Percentiles rank a stretch among this genome's conserved stretches.
Evolutionary conservation across 257 asterid species (phyloP).

Genomic region (Nicotiana undulata): DNA sequence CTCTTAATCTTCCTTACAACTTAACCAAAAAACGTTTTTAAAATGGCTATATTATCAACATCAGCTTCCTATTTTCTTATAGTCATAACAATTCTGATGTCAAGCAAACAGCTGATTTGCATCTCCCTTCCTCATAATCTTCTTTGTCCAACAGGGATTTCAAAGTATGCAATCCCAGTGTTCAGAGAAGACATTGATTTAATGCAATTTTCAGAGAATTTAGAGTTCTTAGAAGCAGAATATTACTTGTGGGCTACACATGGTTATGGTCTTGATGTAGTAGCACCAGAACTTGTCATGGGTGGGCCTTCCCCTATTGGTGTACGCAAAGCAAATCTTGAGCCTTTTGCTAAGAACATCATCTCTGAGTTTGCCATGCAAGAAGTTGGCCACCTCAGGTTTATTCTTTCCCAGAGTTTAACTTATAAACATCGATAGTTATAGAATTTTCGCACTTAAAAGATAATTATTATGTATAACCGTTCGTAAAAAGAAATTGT

Average conservation of each 20-base stretch:
- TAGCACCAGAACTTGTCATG: slow-evolving; percentile 26
- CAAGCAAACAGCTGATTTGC: neutral
- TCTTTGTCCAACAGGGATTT: slow-evolving; percentile 10
- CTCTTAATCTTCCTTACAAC: neutral
- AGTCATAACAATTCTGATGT: neutral
- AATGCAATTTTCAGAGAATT: slow-evolving; percentile 35
- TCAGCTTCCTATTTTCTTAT: neutral
- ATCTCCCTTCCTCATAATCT: neutral
- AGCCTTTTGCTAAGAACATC: slow-evolving; percentile 9
- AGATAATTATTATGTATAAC: neutral
- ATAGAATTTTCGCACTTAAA: no score
- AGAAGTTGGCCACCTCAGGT: slow-evolving; percentile 38
- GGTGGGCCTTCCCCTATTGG: slow-evolving; percentile 52
- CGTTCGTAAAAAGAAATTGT: neutral
- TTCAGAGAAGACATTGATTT: slow-evolving; percentile 17
- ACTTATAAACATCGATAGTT: neutral
- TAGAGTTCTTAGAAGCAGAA: slow-evolving; percentile 46
- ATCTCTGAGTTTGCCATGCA: slow-evolving; percentile 32
- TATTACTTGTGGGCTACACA: slow-evolving; percentile 28
- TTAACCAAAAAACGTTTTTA: neutral
- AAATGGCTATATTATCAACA: neutral
- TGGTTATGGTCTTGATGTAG: slow-evolving; percentile 37
- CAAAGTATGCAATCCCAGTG: slow-evolving; percentile 10
- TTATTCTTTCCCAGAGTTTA: neutral
- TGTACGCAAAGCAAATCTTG: slow-evolving; percentile 39